These are phyloP conservation scores for Borovskyia barvae DNA, from an alignment of 208 protist species.

Conservation along the genomic window DNA sequence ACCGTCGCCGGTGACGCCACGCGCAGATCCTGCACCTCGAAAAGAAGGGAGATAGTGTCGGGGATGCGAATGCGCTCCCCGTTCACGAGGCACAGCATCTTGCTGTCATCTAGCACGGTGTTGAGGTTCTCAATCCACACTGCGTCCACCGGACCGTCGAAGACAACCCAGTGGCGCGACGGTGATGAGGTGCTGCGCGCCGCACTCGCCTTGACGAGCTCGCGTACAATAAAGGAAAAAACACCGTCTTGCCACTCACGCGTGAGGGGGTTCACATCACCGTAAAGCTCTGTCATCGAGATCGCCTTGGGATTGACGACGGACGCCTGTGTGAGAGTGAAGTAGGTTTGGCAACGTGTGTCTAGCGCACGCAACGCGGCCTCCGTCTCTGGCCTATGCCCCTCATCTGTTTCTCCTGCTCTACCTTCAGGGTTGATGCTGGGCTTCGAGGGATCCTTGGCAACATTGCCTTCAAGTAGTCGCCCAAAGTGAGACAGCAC, in stretches of 20 bases:
- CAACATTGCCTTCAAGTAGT: conserved; percentile 1
- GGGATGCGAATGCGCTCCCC: conserved; percentile 95
- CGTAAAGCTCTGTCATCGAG: conserved; percentile 95
- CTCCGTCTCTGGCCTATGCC: not conserved
- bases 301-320: conserved; percentile 95
- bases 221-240: conserved; percentile 88
- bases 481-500: conserved; percentile 62
- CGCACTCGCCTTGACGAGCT: conserved; percentile 62
- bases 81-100: conserved; percentile 96
- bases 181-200: not conserved
- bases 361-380: conserved; percentile 31
- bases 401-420: not conserved
- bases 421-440: too few relatives aligned
- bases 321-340: conserved; percentile 55
- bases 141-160: conserved; percentile 98
- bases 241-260: conserved; percentile 96
- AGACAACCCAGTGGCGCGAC: conserved; percentile 94
- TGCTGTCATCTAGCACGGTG: conserved; percentile 98
- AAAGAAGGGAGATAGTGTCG: conserved; percentile 91
- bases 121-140: conserved; percentile 99
- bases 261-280: conserved; percentile 92
- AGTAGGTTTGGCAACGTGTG: conserved; percentile 60
- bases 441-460: not conserved
- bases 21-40: conserved; percentile 98
- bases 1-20: conserved; percentile 98